Percentiles rank a stretch among this genome's conserved stretches.
Evolutionary conservation across 2,329 filamentous ascomycete genomes (phyloP).

Genomic region (Erysiphe pulchra): DNA sequence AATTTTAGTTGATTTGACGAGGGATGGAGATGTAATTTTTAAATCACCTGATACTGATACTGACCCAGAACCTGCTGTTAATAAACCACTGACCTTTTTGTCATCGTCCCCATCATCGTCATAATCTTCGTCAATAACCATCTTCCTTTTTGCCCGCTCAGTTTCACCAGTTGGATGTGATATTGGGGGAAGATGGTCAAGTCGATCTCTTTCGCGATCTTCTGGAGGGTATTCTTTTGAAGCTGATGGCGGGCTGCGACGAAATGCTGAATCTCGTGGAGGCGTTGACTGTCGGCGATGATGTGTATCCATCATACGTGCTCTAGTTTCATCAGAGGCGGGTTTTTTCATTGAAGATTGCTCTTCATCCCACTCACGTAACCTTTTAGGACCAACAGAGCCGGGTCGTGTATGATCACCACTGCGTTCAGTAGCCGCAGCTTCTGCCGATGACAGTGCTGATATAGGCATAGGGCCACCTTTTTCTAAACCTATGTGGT

Average conservation of each 20-base stretch:
- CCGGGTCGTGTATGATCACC: conserved; percentile 40
- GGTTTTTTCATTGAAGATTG: conserved; percentile 46
- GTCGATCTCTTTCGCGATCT: conserved; percentile 14
- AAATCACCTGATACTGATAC: conserved; percentile 18
- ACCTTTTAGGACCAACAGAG: conserved; percentile 59
- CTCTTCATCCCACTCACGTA: conserved; percentile 83
- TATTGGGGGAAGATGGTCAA: conserved; percentile 15
- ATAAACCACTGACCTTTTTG: conserved; percentile 29
- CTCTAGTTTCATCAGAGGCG: conserved; percentile 66
- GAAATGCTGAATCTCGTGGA: conserved; percentile 40
- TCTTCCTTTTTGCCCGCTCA: conserved; percentile 62
- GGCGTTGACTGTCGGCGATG: conserved; percentile 59
- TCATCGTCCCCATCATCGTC: conserved; percentile 85
- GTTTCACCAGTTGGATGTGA: conserved; percentile 39
- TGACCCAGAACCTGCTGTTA: conserved; percentile 20
- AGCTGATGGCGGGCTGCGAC: conserved; percentile 31
- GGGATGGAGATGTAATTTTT: conserved; percentile 25
- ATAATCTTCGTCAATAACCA: conserved; percentile 95
- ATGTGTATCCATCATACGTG: conserved; percentile 61
- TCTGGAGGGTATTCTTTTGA: conserved; percentile 28
- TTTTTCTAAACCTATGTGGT: conserved; percentile 26
- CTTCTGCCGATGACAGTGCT: conserved; percentile 36
- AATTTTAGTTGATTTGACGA: conserved; percentile 43
- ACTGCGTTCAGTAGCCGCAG: conserved; percentile 35
- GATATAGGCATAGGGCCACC: conserved; percentile 28